Evolutionary conservation across 2,329 filamentous ascomycete species (phyloP), one percentile per base, ranked within the genome.

Genomic region (Calycina herbarum): DNA sequence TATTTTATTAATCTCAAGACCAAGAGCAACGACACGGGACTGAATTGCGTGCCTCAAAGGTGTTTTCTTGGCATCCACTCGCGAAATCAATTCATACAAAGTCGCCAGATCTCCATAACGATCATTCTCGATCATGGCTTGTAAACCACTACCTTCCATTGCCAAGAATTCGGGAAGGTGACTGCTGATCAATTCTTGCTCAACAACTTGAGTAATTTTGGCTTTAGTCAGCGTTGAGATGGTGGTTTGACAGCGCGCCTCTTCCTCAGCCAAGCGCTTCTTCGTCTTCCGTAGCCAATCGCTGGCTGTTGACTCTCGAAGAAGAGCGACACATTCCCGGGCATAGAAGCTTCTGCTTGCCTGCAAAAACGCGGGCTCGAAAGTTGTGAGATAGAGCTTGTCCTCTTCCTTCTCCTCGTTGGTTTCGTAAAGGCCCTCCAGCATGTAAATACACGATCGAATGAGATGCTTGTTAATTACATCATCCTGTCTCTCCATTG

Each of bases 81-180:
- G 85, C 10, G 85, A 81, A 64, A 96, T 90, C 2, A 98, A 84
- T 20, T 88, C 83, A 77, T 95, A 98, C 3, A 98, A 82, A 60
- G 93, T 88, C n/a, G 83, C 82, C 10, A 99, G 81, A 72, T 96
- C 93, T 3, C 90, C 86, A 40, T 90, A 73, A 69, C 90, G 87
- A 77, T 97, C 91, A 72, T 97, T 94, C 77, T 97, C 92, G 60
- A 98, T 88, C 94, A 99, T 98, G 75, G 88, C 88, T 69, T 86
- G 88, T 54, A 97, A 84, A 0, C 95, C 95, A 68, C 90, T 97
- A 5, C 86, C 86, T 72, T 97, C 93, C 78, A 97, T 87, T 59
- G 89, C 87, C 67, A 98, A 84, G 63, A 99, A 90, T 17, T 96
- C 93, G 27, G 86, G 82, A 65, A 98, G 86, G 70, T 95, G 91